Percentiles rank a stretch among this genome's conserved stretches.
These are phyloP conservation scores for Aspergillus novofumigatus DNA, from an alignment of 2,329 filamentous ascomycete species.

Conservation along the genomic window DNA sequence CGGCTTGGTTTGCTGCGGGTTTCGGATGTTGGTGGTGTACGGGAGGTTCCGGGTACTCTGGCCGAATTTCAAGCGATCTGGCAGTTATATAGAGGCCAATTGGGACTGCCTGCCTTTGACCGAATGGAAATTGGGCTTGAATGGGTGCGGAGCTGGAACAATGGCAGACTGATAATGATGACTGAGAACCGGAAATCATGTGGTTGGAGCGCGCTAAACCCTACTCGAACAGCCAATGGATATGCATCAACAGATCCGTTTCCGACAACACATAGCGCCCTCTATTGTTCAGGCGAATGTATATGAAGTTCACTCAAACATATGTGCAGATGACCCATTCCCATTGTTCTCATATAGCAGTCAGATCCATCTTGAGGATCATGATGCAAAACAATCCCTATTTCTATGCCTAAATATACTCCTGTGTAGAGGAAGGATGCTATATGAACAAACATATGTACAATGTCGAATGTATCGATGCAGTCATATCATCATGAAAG, in stretches of 20 bases:
- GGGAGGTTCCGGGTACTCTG: neutral
- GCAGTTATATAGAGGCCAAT: neutral
- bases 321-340: no score
- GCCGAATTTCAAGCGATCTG: neutral
- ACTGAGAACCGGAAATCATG: neutral
- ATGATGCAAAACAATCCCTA: neutral
- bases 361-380: neutral
- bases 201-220: neutral
- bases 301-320: neutral
- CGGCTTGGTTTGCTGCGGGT: neutral
- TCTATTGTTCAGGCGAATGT: neutral
- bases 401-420: neutral
- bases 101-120: neutral
- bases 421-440: neutral
- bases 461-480: neutral
- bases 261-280: neutral
- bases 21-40: slow-evolving; percentile 1
- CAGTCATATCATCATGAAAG: neutral
- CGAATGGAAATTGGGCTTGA: neutral
- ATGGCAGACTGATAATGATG: slow-evolving; percentile 2
- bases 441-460: neutral
- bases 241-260: neutral
- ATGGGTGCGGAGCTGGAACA: neutral
- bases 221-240: neutral
- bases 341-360: no score